These are phyloP conservation scores for Pestalotiopsis sp. DNA, from an alignment of 2,329 filamentous ascomycete genomes.

Conservation along the genomic window DNA sequence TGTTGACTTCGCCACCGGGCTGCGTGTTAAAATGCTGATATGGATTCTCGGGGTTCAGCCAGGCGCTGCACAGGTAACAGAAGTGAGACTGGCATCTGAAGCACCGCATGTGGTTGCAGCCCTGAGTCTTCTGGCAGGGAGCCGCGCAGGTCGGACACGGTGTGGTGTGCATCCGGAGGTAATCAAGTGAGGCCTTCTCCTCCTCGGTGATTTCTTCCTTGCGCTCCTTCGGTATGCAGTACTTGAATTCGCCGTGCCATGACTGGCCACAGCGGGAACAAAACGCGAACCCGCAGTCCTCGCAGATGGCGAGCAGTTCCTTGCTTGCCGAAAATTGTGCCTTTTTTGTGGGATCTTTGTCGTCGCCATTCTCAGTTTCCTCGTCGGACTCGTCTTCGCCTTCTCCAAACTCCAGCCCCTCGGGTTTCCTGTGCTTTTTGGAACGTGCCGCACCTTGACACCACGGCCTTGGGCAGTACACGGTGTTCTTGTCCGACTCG, in stretches of 20 bases:
- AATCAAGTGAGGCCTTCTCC: constrained; percentile 85
- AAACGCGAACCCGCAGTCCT: constrained; percentile 88
- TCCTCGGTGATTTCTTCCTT: constrained; percentile 76
- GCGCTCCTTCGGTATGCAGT: constrained; percentile 68
- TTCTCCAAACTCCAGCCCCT: constrained; percentile 64
- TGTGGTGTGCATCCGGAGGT: constrained; percentile 79
- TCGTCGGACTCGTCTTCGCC: constrained; percentile 51
- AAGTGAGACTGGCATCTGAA: constrained; percentile 89
- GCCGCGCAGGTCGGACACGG: constrained; percentile 86
- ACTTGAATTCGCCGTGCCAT: constrained; percentile 89
- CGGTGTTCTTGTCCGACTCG: constrained; percentile 86
- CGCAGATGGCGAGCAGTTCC: constrained; percentile 80
- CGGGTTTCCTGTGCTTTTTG: constrained; percentile 71
- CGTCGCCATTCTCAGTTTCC: constrained; percentile 52
- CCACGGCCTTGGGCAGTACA: constrained; percentile 92
- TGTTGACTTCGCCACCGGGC: constrained; percentile 52
- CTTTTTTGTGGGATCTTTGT: constrained; percentile 17
- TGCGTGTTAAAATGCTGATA: constrained; percentile 85
- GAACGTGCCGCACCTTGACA: constrained; percentile 87
- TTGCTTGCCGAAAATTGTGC: constrained; percentile 24
- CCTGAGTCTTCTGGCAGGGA: constrained; percentile 85
- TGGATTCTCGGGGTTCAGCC: constrained; percentile 79
- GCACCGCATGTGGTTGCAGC: constrained; percentile 97
- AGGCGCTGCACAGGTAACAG: constrained; percentile 91
- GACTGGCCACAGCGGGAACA: constrained; percentile 70